Conservation (phyloP, 2,329 filamentous ascomycete species). For the Stachybotrys elegans region DNA sequence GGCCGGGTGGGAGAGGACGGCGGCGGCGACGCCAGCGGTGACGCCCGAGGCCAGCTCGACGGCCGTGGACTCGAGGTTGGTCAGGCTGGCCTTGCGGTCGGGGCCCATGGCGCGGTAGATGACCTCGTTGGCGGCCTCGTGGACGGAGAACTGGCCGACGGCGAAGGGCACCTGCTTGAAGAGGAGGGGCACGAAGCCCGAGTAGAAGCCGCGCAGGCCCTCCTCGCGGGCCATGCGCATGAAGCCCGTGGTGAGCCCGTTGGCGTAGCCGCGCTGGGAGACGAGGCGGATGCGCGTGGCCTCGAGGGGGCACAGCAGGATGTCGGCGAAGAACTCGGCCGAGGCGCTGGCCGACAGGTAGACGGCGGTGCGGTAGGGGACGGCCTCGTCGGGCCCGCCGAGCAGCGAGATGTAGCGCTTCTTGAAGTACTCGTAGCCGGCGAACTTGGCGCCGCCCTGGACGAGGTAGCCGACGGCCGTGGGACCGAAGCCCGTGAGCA, state of each 20-base stretch:
- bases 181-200: slow-evolving; percentile 79
- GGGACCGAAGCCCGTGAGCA: slow-evolving; percentile 79
- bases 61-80: slow-evolving; percentile 67
- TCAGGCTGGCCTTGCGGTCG: slow-evolving; percentile 60
- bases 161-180: slow-evolving; percentile 93
- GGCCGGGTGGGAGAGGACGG: slow-evolving; percentile 83
- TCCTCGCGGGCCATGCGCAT: slow-evolving; percentile 70
- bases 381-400: slow-evolving; percentile 44
- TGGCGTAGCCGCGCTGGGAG: slow-evolving; percentile 73
- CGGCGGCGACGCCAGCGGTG: slow-evolving; percentile 82
- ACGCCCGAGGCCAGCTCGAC: slow-evolving; percentile 85
- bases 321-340: slow-evolving; percentile 69
- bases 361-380: slow-evolving; percentile 46
- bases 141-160: slow-evolving; percentile 90
- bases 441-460: slow-evolving; percentile 87
- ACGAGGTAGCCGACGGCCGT: slow-evolving; percentile 86
- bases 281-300: slow-evolving; percentile 76
- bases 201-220: slow-evolving; percentile 80
- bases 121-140: slow-evolving; percentile 78
- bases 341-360: slow-evolving; percentile 69
- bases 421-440: slow-evolving; percentile 93
- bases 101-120: slow-evolving; percentile 66
- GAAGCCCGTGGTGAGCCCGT: slow-evolving; percentile 67
- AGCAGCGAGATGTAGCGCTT: slow-evolving; percentile 71
- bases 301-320: slow-evolving; percentile 85